Conservation (phyloP, 768 basidiomycete genomes). For the Boletus bicolor region DNA sequence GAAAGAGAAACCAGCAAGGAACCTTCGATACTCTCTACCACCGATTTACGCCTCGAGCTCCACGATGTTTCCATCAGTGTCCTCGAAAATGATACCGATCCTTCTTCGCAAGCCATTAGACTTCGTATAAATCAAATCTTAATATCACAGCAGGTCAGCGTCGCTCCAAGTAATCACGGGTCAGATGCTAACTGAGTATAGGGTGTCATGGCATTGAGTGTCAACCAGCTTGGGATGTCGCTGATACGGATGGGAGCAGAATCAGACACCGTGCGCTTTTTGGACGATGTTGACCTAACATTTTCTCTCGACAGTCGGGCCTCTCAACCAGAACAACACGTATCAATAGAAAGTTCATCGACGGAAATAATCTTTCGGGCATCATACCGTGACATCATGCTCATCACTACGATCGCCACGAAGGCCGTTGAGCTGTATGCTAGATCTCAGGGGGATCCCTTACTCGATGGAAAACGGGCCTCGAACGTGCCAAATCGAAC, state of each 20-base stretch:
- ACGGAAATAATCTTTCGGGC: constrained; percentile 89
- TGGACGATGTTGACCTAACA: constrained; percentile 89
- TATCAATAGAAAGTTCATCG: constrained; percentile 75
- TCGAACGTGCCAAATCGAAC: constrained; percentile 5
- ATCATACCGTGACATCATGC: constrained; percentile 90
- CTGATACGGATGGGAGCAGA: constrained; percentile 82
- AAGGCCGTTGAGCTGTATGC: constrained; percentile 80
- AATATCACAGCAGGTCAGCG: constrained; percentile 86
- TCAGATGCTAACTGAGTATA: constrained; percentile 32
- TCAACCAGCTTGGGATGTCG: constrained; percentile 89
- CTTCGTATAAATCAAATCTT: constrained; percentile 80
- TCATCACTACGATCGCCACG: constrained; percentile 84
- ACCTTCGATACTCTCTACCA: constrained; percentile 9
- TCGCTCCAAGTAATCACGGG: not conserved
- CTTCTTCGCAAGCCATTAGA: constrained; percentile 81
- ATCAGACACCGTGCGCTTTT: constrained; percentile 81
- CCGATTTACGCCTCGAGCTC: constrained; percentile 80
- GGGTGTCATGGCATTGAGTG: constrained; percentile 77
- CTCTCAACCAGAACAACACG: constrained; percentile 67
- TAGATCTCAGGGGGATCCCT: constrained; percentile 33
- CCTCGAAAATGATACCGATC: constrained; percentile 77
- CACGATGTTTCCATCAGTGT: constrained; percentile 87
- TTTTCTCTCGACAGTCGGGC: constrained; percentile 82
- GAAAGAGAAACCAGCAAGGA: constrained; percentile 14
- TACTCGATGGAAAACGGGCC: constrained; percentile 2